These are phyloP conservation scores for Hypomyces rosellus DNA, from an alignment of 2,329 filamentous ascomycete species.

Conservation along the genomic window DNA sequence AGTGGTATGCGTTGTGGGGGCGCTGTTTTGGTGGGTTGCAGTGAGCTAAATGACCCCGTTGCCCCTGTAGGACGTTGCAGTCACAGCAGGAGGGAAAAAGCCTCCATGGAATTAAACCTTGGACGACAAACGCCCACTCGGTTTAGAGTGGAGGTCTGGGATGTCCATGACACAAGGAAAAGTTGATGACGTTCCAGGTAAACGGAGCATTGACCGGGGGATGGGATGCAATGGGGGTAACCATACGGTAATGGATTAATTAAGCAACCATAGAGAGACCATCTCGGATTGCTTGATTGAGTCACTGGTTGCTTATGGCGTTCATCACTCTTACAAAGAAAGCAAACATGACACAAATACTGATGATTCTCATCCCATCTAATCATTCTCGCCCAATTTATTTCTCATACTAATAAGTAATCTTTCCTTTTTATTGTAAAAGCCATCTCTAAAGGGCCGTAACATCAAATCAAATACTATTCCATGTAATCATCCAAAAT, in stretches of 20 bases:
- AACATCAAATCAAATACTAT: too few relatives aligned
- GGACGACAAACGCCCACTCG: neutral
- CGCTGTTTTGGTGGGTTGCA: neutral
- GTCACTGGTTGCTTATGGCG: neutral
- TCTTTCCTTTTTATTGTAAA: too few relatives aligned
- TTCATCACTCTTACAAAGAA: too few relatives aligned
- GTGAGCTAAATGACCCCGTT: too few relatives aligned
- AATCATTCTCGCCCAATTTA: too few relatives aligned
- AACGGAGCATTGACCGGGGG: neutral
- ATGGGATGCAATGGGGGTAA: neutral
- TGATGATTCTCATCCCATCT: too few relatives aligned
- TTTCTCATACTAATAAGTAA: too few relatives aligned
- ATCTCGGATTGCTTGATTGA: neutral
- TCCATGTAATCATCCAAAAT: too few relatives aligned
- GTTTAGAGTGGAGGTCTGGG: neutral
- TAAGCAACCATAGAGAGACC: too few relatives aligned
- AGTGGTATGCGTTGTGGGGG: neutral
- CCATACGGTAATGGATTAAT: neutral
- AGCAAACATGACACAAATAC: too few relatives aligned
- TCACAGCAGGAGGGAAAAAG: neutral
- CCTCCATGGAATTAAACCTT: neutral
- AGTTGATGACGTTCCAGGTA: neutral
- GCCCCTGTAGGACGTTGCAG: too few relatives aligned
- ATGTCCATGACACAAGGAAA: neutral
- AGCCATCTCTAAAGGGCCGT: too few relatives aligned